These are phyloP conservation scores for Phytophthora pini DNA, from an alignment of 352 stramenopile genomes.

Conservation along the genomic window DNA sequence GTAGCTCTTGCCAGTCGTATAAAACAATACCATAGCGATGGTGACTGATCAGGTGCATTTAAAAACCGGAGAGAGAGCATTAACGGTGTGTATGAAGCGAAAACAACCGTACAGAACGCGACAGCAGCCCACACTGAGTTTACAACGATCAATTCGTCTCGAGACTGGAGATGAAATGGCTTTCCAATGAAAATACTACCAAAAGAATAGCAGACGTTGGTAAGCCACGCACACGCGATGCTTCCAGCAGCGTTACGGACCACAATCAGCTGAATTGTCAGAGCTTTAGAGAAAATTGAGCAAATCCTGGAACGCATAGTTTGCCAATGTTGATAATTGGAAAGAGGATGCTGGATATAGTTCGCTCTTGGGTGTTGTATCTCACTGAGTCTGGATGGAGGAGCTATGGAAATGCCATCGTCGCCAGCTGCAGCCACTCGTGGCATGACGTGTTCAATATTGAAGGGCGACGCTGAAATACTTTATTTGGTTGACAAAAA, in stretches of 20 bases:
- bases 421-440: no score
- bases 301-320: no score
- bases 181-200: constrained; percentile 17
- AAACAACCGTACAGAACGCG: constrained; percentile 10
- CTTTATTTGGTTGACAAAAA: no score
- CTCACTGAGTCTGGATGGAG: no score
- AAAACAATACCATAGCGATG: constrained; percentile 11
- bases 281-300: no score
- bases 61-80: constrained; percentile 14
- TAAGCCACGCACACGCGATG: constrained; percentile 16
- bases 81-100: constrained; percentile 7
- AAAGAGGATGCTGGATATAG: no score
- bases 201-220: constrained; percentile 8
- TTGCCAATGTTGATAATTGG: no score
- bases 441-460: no score
- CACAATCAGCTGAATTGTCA: neutral
- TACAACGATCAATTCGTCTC: constrained; percentile 10
- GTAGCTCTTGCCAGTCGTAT: constrained; percentile 6
- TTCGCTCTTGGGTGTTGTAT: no score
- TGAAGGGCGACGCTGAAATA: no score
- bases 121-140: constrained; percentile 16
- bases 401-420: no score
- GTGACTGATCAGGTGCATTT: neutral
- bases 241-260: constrained; percentile 15
- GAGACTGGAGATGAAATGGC: constrained; percentile 1